These are phyloP conservation scores for Candida lessepsii DNA, from an alignment of 805 yeast species.

Conservation along the genomic window DNA sequence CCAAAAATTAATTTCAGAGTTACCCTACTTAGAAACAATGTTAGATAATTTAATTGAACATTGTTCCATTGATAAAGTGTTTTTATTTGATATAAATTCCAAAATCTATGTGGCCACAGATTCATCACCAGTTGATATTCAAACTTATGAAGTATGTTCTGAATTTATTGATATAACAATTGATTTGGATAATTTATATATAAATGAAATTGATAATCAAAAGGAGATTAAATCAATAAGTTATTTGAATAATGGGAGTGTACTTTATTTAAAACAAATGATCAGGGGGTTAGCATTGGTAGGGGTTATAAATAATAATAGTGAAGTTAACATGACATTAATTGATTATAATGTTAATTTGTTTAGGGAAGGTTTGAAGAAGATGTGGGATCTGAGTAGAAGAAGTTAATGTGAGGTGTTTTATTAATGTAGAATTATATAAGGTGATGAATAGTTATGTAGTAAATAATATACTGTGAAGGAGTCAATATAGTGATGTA, in stretches of 20 bases:
- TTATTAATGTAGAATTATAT: no score
- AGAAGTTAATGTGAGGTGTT: no score
- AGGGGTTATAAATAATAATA: slow-evolving; percentile 55
- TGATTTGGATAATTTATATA: slow-evolving; percentile 74
- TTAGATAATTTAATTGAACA: slow-evolving; percentile 86
- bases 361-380: slow-evolving; percentile 72
- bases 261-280: slow-evolving; percentile 84
- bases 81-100: slow-evolving; percentile 85
- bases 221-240: slow-evolving; percentile 65
- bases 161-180: slow-evolving; percentile 94
- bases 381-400: slow-evolving; percentile 55
- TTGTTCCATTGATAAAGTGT: slow-evolving; percentile 88
- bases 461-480: no score
- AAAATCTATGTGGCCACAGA: slow-evolving; percentile 96
- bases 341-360: slow-evolving; percentile 87
- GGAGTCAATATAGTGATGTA: not conserved
- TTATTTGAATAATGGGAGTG: slow-evolving; percentile 77
- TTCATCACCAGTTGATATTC: slow-evolving; percentile 91
- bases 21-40: slow-evolving; percentile 84
- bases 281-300: slow-evolving; percentile 89
- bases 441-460: no score
- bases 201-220: slow-evolving; percentile 22
- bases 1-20: slow-evolving; percentile 85
- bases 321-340: slow-evolving; percentile 51
- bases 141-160: slow-evolving; percentile 94